Percentiles rank a stretch among this genome's conserved stretches.
Conservation (phyloP, 2,329 filamentous ascomycete species). For the Lasiodiplodia sp. region DNA sequence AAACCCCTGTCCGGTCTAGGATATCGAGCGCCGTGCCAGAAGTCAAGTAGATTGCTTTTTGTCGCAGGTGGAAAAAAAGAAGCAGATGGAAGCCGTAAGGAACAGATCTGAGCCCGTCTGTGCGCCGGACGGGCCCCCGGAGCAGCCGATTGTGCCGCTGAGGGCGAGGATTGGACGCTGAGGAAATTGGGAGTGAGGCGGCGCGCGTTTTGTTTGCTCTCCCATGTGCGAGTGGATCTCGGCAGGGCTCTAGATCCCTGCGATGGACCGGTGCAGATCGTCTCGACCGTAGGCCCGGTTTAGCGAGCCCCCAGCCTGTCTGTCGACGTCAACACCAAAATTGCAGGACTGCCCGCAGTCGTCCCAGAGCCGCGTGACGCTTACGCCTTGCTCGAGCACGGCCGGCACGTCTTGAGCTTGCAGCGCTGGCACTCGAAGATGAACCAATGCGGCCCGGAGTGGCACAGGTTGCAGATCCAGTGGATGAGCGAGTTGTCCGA, state of each 20-base stretch:
- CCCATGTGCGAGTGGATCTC: constrained; percentile 17
- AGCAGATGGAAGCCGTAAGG: constrained; percentile 31
- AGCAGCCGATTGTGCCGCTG: constrained; percentile 25
- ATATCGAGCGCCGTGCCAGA: constrained; percentile 30
- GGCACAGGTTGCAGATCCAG: too few relatives aligned
- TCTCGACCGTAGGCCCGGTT: constrained; percentile 20
- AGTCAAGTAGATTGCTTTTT: constrained; percentile 29
- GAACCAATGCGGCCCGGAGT: too few relatives aligned
- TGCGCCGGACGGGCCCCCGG: constrained; percentile 29
- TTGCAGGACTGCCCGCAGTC: constrained; percentile 17
- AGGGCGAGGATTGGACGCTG: constrained; percentile 13
- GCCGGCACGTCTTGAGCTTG: too few relatives aligned
- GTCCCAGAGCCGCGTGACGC: neutral
- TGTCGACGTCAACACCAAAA: constrained; percentile 29
- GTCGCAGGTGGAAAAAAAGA: constrained; percentile 29
- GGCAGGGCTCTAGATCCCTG: constrained; percentile 25
- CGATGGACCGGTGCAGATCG: constrained; percentile 28
- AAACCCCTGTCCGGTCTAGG: constrained; percentile 27
- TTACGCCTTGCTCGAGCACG: constrained; percentile 47
- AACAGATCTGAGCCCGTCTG: constrained; percentile 27
- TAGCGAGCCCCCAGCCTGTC: constrained; percentile 3
- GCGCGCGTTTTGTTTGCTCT: constrained; percentile 17
- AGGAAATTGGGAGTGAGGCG: constrained; percentile 8
- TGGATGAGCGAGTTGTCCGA: too few relatives aligned
- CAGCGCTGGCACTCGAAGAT: too few relatives aligned